These are phyloP conservation scores for Talaromyces thailandensis DNA, from an alignment of 495 filamentous ascomycete species.

Conservation along the genomic window DNA sequence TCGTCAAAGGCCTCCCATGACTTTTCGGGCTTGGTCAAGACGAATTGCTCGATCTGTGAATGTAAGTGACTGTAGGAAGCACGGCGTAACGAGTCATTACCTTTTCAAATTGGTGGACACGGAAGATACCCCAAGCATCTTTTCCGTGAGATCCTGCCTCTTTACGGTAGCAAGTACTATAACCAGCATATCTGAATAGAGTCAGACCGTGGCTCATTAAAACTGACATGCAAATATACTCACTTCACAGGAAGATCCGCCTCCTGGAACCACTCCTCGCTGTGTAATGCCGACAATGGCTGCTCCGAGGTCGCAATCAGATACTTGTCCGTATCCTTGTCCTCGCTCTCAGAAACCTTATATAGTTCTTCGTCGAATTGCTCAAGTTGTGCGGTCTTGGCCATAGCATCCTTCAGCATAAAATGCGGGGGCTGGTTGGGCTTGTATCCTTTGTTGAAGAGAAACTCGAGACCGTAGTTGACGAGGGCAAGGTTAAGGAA, in stretches of 20 bases:
- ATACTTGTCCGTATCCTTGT: conserved; percentile 86
- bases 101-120: conserved; percentile 98
- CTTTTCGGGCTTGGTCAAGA: conserved; percentile 88
- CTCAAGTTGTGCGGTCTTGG: conserved; percentile 95
- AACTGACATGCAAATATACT: conserved; percentile 8
- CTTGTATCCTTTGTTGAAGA: conserved; percentile 68
- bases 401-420: conserved; percentile 94
- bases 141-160: conserved; percentile 88
- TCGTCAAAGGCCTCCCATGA: conserved; percentile 89
- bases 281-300: conserved; percentile 84
- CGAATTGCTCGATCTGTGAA: conserved; percentile 76
- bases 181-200: conserved; percentile 64
- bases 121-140: conserved; percentile 97
- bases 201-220: conserved; percentile 5
- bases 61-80: conserved; percentile 7
- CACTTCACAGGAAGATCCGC: conserved; percentile 81
- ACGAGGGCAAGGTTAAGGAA: conserved; percentile 87
- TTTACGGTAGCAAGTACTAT: conserved; percentile 89
- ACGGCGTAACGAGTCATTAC: conserved; percentile 21
- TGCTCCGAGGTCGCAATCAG: conserved; percentile 97
- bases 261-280: conserved; percentile 82
- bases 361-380: conserved; percentile 98
- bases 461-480: conserved; percentile 89
- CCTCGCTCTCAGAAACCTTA: conserved; percentile 76
- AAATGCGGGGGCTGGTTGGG: conserved; percentile 89